phyloP scores from a whole-genome alignment of 352 stramenopile genomes.

The Globisporangium nunn region DNA sequence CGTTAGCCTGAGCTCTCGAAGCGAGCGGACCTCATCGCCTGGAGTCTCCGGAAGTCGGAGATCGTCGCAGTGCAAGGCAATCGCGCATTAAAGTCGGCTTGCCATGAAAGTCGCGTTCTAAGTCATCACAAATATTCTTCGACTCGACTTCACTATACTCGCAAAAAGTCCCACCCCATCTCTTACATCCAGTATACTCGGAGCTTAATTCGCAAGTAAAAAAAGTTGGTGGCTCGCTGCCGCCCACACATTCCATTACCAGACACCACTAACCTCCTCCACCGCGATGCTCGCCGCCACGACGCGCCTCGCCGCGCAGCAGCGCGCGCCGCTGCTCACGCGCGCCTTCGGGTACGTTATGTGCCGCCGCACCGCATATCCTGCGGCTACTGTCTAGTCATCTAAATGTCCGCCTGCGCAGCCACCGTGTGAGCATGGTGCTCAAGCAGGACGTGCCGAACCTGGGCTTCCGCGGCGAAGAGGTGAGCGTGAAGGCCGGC shows the following conservation, averaged over 20 bases:
- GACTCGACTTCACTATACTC: not conserved
- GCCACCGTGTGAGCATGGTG: constrained; percentile 81
- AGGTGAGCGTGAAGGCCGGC: constrained; percentile 90
- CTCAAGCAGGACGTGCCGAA: constrained; percentile 81
- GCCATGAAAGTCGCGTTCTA: too few relatives aligned
- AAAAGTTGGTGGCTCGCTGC: not conserved
- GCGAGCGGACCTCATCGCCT: too few relatives aligned
- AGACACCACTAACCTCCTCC: not conserved
- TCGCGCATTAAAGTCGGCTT: too few relatives aligned
- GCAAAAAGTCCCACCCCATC: not conserved
- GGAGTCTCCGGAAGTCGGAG: too few relatives aligned
- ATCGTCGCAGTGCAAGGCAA: too few relatives aligned
- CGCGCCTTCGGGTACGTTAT: constrained; percentile 59
- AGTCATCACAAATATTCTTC: too few relatives aligned
- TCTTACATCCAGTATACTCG: not conserved
- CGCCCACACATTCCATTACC: not conserved
- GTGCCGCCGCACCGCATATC: not conserved
- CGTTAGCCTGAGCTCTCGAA: too few relatives aligned
- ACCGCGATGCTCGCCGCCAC: constrained; percentile 7
- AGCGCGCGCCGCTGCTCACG: constrained; percentile 27
- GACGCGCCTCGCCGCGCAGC: constrained; percentile 6
- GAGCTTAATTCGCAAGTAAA: not conserved
- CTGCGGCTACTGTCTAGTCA: too few relatives aligned
- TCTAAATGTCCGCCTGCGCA: constrained; percentile 8
- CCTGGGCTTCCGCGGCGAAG: constrained; percentile 85